These are phyloP conservation scores for Solanum hybrid DNA, from an alignment of 305 asterid species.

Conservation along the genomic window DNA sequence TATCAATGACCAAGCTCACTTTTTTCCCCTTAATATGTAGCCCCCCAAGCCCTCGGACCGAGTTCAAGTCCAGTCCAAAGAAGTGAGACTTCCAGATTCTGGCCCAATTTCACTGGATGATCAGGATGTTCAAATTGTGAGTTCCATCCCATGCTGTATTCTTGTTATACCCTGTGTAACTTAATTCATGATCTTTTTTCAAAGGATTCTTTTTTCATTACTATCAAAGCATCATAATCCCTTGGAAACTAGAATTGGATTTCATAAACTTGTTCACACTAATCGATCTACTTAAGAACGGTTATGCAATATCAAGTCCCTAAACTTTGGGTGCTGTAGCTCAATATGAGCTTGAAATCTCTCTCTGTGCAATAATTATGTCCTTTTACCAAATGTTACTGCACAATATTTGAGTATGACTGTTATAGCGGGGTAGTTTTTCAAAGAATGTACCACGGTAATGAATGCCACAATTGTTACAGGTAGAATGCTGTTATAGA, in stretches of 20 bases:
- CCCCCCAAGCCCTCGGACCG: conserved; percentile 80
- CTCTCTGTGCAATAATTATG: background rate
- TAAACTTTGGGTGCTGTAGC: background rate
- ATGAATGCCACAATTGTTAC: background rate
- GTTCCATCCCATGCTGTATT: conserved; percentile 23
- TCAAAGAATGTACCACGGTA: background rate
- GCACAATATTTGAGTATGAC: background rate
- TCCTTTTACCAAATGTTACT: background rate
- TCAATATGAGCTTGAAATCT: background rate
- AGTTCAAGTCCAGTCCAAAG: conserved; percentile 75
- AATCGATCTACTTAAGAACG: background rate
- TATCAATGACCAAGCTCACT: background rate
- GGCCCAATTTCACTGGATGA: conserved; percentile 72
- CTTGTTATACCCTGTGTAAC: background rate
- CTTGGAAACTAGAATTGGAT: background rate
- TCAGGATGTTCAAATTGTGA: conserved; percentile 82
- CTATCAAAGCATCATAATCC: background rate
- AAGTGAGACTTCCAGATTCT: conserved; percentile 79
- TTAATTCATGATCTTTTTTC: background rate
- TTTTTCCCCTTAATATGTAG: conserved; percentile 24
- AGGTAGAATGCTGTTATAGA: background rate
- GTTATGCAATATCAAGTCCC: background rate
- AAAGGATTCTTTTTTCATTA: background rate
- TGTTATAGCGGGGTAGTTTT: background rate
- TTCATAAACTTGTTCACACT: background rate